These are phyloP conservation scores for Priceomyces medius DNA, from an alignment of 805 yeast genomes.

Conservation along the genomic window DNA sequence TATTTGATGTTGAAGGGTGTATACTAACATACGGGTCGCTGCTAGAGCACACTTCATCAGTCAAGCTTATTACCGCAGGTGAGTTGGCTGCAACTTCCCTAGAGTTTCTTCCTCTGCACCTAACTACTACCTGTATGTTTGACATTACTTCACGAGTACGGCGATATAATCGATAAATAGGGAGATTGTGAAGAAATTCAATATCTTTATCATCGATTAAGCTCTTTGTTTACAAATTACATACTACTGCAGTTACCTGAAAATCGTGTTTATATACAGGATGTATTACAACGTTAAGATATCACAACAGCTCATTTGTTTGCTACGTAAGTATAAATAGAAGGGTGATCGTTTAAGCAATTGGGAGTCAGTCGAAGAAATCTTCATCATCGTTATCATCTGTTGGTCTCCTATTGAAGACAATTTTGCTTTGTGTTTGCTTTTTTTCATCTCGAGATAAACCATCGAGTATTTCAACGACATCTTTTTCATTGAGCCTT, in stretches of 20 bases:
- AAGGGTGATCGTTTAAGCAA: background rate
- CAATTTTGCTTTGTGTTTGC: constrained; percentile 63
- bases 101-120: constrained; percentile 52
- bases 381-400: constrained; percentile 33
- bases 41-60: constrained; percentile 32
- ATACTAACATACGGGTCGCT: constrained; percentile 23
- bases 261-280: no score
- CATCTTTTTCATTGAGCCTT: constrained; percentile 76
- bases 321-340: background rate
- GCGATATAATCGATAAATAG: background rate
- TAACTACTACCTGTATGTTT: constrained; percentile 51
- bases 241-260: no score
- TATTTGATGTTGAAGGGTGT: constrained; percentile 7
- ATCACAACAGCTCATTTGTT: no score
- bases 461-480: constrained; percentile 80
- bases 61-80: constrained; percentile 48
- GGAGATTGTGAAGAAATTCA: background rate
- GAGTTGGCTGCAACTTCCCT: constrained; percentile 45
- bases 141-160: constrained; percentile 19
- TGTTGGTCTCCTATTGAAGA: constrained; percentile 50
- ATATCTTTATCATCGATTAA: background rate
- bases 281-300: no score
- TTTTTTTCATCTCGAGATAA: constrained; percentile 70
- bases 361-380: constrained; percentile 24
- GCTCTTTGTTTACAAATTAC: constrained; percentile 8